These are phyloP conservation scores for Colletotrichum eremochloae DNA, from an alignment of 2,329 filamentous ascomycete species.

Conservation along the genomic window DNA sequence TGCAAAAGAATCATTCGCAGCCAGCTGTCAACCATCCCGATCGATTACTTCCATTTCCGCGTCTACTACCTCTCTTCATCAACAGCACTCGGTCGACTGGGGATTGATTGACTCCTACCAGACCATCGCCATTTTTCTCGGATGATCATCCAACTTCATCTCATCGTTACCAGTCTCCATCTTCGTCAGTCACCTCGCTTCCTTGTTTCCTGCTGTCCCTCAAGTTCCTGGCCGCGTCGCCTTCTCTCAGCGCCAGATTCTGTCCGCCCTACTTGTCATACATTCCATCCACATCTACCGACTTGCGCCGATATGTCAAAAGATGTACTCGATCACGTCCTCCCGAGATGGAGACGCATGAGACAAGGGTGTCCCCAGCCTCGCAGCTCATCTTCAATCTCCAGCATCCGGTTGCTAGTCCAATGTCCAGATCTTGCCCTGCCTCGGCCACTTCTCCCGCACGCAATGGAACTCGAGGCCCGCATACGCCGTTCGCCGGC, in stretches of 20 bases:
- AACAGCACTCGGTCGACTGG: neutral
- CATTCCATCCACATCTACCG: neutral
- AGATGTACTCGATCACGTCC: neutral
- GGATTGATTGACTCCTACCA: neutral
- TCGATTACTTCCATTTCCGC: neutral
- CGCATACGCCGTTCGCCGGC: constrained; percentile 35
- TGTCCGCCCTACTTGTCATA: neutral
- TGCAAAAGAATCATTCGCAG: neutral
- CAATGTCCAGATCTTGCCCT: constrained; percentile 31
- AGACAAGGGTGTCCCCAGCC: constrained; percentile 4
- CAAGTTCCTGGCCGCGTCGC: neutral
- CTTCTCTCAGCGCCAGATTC: neutral
- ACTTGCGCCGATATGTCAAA: neutral
- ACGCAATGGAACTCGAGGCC: constrained; percentile 32
- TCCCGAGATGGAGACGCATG: neutral
- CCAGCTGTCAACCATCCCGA: neutral
- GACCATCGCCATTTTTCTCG: neutral
- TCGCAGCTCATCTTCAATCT: constrained; percentile 3
- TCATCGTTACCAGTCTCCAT: neutral
- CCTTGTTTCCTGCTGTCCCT: neutral
- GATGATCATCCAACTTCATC: neutral
- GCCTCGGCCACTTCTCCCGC: constrained; percentile 27
- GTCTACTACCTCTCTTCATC: neutral
- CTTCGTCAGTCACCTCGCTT: neutral
- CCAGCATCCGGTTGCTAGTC: neutral